Conservation (phyloP, 1,284 basidiomycete genomes). For the Cryptococcus sp. region DNA sequence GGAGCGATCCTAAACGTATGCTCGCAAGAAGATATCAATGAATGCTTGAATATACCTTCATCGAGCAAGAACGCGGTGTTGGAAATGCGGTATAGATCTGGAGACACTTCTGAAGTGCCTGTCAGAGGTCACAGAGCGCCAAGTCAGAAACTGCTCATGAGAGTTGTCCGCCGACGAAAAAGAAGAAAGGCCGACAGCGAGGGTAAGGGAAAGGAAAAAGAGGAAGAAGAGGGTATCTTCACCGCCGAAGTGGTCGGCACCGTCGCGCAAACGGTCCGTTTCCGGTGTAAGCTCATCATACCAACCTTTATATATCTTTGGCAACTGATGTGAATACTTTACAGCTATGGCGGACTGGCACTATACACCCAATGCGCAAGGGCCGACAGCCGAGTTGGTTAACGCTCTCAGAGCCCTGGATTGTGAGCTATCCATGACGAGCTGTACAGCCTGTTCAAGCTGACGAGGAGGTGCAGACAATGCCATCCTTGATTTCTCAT, state of each 20-base stretch:
- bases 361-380: constrained; percentile 70
- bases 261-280: constrained; percentile 78
- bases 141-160: constrained; percentile 77
- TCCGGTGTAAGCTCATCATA: constrained; percentile 67
- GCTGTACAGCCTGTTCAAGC: not conserved
- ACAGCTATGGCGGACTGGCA: constrained; percentile 90
- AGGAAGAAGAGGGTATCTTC: constrained; percentile 64
- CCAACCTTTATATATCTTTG: not conserved
- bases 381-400: constrained; percentile 69
- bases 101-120: constrained; percentile 75
- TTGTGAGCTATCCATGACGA: constrained; percentile 57
- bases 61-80: constrained; percentile 59
- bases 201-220: constrained; percentile 21
- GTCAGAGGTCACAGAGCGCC: constrained; percentile 73
- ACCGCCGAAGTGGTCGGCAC: constrained; percentile 73
- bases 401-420: constrained; percentile 74
- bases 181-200: constrained; percentile 14
- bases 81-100: constrained; percentile 71
- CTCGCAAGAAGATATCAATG: constrained; percentile 67
- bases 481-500: constrained; percentile 65
- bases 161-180: constrained; percentile 62
- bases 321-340: not conserved
- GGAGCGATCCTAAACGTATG: constrained; percentile 67
- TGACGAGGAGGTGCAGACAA: constrained; percentile 62
- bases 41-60: constrained; percentile 60